Conservation (phyloP, 108 stramenopile genomes). For the Pseudonitzschia delicatissima region DNA sequence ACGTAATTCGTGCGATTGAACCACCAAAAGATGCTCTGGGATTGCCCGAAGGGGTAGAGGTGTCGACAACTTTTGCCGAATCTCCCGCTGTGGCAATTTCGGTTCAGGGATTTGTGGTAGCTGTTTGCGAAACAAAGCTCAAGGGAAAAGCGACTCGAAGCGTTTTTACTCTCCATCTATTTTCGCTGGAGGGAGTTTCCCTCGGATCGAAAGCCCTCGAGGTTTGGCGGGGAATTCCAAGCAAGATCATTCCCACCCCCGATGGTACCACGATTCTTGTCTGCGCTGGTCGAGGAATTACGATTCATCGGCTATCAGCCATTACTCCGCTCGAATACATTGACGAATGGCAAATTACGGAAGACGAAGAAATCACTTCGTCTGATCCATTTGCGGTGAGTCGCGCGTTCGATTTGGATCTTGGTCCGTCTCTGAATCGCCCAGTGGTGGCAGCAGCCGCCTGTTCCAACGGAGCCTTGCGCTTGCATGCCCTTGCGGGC, state of each 20-base stretch:
- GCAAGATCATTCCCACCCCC: slow-evolving; percentile 60
- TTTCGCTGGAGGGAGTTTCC: slow-evolving; percentile 73
- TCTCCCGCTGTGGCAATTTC: slow-evolving; percentile 68
- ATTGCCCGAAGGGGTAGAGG: slow-evolving; percentile 24
- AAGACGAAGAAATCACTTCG: slow-evolving; percentile 41
- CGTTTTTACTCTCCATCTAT: slow-evolving; percentile 70
- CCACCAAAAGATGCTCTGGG: slow-evolving; percentile 55
- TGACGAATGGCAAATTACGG: slow-evolving; percentile 83
- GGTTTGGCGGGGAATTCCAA: slow-evolving; percentile 63
- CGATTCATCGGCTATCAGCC: slow-evolving; percentile 73
- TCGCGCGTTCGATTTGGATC: slow-evolving; percentile 72
- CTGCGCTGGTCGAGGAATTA: slow-evolving; percentile 71
- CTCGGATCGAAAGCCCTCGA: slow-evolving; percentile 71
- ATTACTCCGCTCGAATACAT: slow-evolving; percentile 66
- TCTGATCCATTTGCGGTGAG: slow-evolving; percentile 14
- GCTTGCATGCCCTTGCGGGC: slow-evolving; percentile 83
- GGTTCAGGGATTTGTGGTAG: slow-evolving; percentile 75
- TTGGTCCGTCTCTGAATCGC: slow-evolving; percentile 80
- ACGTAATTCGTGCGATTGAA: slow-evolving; percentile 63
- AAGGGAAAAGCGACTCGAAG: slow-evolving; percentile 38
- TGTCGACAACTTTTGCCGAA: slow-evolving; percentile 49
- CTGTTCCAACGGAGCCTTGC: slow-evolving; percentile 73
- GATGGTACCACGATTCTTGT: slow-evolving; percentile 85
- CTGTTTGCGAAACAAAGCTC: slow-evolving; percentile 69
- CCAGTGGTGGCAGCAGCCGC: slow-evolving; percentile 85